A percentile compares a stretch with the other conserved stretches of the same genome.
Conservation (phyloP, 2,329 filamentous ascomycete species). For the Penicillium thymicola region DNA sequence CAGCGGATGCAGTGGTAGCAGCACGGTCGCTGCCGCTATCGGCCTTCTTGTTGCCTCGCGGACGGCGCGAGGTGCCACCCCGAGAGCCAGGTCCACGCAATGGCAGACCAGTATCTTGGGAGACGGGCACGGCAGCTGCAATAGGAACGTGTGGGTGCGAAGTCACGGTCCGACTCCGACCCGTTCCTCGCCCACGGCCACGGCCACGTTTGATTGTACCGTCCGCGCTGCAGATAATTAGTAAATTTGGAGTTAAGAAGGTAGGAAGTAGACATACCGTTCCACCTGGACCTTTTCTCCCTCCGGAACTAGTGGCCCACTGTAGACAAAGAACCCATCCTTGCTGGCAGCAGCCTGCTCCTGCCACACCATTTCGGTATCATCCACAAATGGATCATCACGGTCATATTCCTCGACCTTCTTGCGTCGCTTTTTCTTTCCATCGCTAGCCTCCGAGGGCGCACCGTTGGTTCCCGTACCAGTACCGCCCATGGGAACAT, state of each 20-base stretch:
- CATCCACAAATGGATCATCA: slow-evolving; percentile 72
- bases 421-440: slow-evolving; percentile 71
- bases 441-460: slow-evolving; percentile 52
- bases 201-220: slow-evolving; percentile 65
- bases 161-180: slow-evolving; percentile 53
- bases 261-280: slow-evolving; percentile 45
- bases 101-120: slow-evolving; percentile 80
- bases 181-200: slow-evolving; percentile 53
- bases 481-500: slow-evolving; percentile 40
- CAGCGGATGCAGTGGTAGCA: slow-evolving; percentile 18
- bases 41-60: slow-evolving; percentile 81
- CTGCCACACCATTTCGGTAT: slow-evolving; percentile 93
- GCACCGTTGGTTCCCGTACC: slow-evolving; percentile 56
- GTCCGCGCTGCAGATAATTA: slow-evolving; percentile 57
- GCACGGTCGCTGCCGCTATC: slow-evolving; percentile 73
- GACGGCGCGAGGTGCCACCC: slow-evolving; percentile 73
- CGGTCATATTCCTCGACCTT: slow-evolving; percentile 66
- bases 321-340: slow-evolving; percentile 98
- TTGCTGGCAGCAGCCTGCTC: slow-evolving; percentile 90
- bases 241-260: slow-evolving; percentile 35
- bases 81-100: slow-evolving; percentile 68
- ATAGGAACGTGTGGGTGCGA: slow-evolving; percentile 71
- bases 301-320: slow-evolving; percentile 82
- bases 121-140: slow-evolving; percentile 79
- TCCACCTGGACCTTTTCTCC: slow-evolving; percentile 71